Evolutionary conservation across 2,329 filamentous ascomycete species (phyloP).

Genomic region (Botrytis byssoidea): DNA sequence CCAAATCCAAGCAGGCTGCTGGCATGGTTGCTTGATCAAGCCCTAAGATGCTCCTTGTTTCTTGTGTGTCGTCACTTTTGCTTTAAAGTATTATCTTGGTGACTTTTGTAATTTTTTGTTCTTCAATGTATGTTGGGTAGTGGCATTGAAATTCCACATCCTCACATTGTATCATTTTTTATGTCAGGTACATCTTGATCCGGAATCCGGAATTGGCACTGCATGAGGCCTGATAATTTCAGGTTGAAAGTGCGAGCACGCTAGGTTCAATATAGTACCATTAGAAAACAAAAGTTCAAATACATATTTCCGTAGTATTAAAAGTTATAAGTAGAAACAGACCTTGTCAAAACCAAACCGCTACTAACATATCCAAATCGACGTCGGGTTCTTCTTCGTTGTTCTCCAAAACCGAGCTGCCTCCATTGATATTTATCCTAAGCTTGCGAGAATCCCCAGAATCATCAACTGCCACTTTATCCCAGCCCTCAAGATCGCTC

Average conservation of each 20-base stretch:
- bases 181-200: neutral
- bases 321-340: constrained; percentile 3
- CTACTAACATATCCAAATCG: constrained; percentile 19
- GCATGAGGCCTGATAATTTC: neutral
- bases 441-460: neutral
- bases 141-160: neutral
- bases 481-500: constrained; percentile 9
- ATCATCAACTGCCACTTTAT: neutral
- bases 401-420: neutral
- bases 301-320: neutral
- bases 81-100: neutral
- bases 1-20: too few species aligned
- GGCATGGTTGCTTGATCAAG: neutral
- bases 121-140: too few species aligned
- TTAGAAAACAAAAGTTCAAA: neutral
- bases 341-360: constrained; percentile 14
- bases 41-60: too few species aligned
- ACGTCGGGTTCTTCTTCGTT: constrained; percentile 1
- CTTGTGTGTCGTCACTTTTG: neutral
- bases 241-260: neutral
- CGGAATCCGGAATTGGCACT: too few species aligned
- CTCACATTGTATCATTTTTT: neutral
- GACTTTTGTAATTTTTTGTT: neutral
- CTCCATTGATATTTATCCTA: too few species aligned
- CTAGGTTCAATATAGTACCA: neutral